These are phyloP conservation scores for Delonix regia DNA, from an alignment of 306 rosid genomes.

Conservation along the genomic window DNA sequence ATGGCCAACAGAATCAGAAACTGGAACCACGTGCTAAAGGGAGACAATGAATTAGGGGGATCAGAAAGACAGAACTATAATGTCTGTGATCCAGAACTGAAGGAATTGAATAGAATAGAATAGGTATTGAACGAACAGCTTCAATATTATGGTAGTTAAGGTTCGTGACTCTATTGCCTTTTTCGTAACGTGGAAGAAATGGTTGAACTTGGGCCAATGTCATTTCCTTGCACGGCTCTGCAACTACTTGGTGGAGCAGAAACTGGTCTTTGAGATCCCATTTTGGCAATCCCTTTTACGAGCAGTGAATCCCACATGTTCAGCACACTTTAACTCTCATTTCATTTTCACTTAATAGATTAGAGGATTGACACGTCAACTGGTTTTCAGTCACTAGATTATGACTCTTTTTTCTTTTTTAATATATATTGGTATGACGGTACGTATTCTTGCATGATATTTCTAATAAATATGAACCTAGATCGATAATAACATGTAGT, in stretches of 20 bases:
- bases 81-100: not conserved
- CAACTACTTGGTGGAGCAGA: no score
- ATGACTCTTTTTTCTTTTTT: not conserved
- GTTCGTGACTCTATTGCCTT: not conserved
- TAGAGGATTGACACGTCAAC: no score
- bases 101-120: not conserved
- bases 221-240: not conserved
- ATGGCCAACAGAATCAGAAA: conserved; percentile 41
- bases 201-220: not conserved
- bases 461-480: no score
- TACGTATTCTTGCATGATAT: no score
- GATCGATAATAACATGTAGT: no score
- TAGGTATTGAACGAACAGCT: conserved; percentile 1
- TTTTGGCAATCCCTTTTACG: no score
- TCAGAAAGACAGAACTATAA: not conserved
- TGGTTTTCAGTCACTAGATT: no score
- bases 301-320: no score
- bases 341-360: not conserved
- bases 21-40: conserved; percentile 21
- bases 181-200: not conserved
- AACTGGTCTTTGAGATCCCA: not conserved
- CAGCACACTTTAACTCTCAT: no score
- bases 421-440: no score
- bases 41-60: conserved; percentile 32
- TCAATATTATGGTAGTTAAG: conserved; percentile 22